phyloP scores from a whole-genome alignment of 192 early-diverging fungal genomes.

The Rhizoclosmatium globosum region DNA sequence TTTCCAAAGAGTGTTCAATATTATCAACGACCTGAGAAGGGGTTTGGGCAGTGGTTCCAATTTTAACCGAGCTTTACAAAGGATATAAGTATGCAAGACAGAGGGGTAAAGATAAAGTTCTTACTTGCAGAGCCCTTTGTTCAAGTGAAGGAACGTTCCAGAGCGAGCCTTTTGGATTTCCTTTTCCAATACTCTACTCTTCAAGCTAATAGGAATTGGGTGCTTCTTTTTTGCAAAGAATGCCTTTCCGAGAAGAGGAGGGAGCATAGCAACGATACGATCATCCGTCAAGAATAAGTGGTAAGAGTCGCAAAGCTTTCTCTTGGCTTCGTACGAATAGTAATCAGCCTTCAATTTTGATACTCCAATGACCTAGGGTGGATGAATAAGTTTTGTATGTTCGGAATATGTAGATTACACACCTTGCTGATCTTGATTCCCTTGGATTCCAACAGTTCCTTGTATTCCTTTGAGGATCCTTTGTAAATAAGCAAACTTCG shows the following conservation, averaged over 20 bases:
- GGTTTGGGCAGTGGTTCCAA: conserved; percentile 72
- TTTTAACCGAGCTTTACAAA: conserved; percentile 64
- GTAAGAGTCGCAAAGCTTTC: conserved; percentile 76
- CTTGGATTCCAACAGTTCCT: conserved; percentile 73
- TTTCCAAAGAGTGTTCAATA: conserved; percentile 67
- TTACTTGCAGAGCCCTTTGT: conserved; percentile 70
- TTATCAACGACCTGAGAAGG: conserved; percentile 77
- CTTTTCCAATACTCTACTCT: conserved; percentile 44
- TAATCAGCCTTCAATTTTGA: conserved; percentile 82
- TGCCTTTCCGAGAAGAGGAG: conserved; percentile 80
- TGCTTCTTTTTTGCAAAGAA: conserved; percentile 88
- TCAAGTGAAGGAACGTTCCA: conserved; percentile 43
- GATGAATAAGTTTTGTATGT: not conserved
- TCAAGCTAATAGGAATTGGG: conserved; percentile 78
- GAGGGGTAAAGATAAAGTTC: conserved; percentile 36
- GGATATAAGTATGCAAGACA: not conserved
- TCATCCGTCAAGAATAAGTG: conserved; percentile 93
- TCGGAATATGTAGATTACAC: no score
- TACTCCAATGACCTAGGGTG: conserved; percentile 74
- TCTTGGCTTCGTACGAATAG: conserved; percentile 81
- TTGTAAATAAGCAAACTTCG: conserved; percentile 88
- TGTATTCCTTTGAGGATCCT: conserved; percentile 83
- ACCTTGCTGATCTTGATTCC: conserved; percentile 74
- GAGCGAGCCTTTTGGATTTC: conserved; percentile 2
- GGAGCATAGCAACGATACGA: conserved; percentile 76